A percentile compares a stretch with the other conserved stretches of the same genome.
phyloP scores from a whole-genome alignment of 2,329 filamentous ascomycete species.

The Capronia americana region DNA sequence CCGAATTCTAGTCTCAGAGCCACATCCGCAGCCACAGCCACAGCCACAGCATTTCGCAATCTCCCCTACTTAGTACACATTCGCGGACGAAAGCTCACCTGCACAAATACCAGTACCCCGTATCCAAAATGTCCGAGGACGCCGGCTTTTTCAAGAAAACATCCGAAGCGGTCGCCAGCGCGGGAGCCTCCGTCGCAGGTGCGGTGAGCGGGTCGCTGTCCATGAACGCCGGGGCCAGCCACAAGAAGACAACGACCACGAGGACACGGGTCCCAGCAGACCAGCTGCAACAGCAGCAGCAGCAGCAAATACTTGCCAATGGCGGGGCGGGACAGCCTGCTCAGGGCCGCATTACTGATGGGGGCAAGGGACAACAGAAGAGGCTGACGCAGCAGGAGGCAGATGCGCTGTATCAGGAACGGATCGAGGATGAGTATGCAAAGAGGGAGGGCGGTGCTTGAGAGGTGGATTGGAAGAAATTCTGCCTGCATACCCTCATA shows the following conservation, averaged over 20 bases:
- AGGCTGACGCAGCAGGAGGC: constrained; percentile 46
- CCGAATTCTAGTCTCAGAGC: background rate
- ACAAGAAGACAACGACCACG: constrained; percentile 38
- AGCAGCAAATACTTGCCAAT: constrained; percentile 21
- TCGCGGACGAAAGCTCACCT: background rate
- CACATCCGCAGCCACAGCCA: background rate
- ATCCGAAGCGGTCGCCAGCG: constrained; percentile 36
- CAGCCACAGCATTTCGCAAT: background rate
- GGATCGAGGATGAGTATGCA: constrained; percentile 56
- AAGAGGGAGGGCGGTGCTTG: constrained; percentile 47
- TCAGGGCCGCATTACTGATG: constrained; percentile 27
- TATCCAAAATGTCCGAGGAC: constrained; percentile 30
- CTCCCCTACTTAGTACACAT: background rate
- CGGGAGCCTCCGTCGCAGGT: constrained; percentile 33
- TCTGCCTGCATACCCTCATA: background rate
- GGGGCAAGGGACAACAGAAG: constrained; percentile 30
- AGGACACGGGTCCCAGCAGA: constrained; percentile 21
- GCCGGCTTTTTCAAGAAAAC: constrained; percentile 36
- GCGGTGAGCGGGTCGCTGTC: constrained; percentile 36
- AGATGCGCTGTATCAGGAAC: constrained; percentile 53
- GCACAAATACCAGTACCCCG: background rate
- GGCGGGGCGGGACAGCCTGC: constrained; percentile 42
- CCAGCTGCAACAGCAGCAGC: constrained; percentile 23
- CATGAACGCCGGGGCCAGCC: constrained; percentile 31
- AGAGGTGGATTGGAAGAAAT: background rate